A percentile compares a stretch with the other conserved stretches of the same genome.
These are phyloP conservation scores for Xylariaceae sp. DNA, from an alignment of 2,329 filamentous ascomycete genomes.

Conservation along the genomic window DNA sequence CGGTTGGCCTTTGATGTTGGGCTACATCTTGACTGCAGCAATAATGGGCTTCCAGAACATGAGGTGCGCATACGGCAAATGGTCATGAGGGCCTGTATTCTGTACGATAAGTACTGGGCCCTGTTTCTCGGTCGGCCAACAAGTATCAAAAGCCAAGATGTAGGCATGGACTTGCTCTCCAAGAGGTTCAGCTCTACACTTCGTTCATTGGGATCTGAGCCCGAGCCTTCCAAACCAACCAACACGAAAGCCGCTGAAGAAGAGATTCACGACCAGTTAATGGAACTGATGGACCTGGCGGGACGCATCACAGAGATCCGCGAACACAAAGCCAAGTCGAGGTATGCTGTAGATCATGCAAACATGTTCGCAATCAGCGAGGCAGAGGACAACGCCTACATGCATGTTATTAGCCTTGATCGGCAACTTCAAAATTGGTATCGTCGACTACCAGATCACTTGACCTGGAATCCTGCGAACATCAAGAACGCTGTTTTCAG, in stretches of 20 bases:
- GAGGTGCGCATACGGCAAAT: slow-evolving; percentile 13
- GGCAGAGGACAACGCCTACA: not conserved
- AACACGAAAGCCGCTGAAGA: slow-evolving; percentile 4
- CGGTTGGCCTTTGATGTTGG: slow-evolving; percentile 17
- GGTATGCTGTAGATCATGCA: not conserved
- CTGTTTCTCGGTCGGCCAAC: slow-evolving; percentile 15
- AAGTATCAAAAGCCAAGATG: slow-evolving; percentile 11
- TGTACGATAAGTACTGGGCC: slow-evolving; percentile 20
- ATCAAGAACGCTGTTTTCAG: slow-evolving; percentile 12
- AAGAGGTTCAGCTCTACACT: not conserved
- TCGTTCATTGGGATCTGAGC: not conserved
- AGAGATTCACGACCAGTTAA: slow-evolving; percentile 16
- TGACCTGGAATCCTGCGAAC: slow-evolving; percentile 13
- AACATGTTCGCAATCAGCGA: not conserved
- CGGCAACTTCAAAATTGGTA: slow-evolving; percentile 19
- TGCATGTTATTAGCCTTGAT: slow-evolving; percentile 2
- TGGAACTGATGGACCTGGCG: slow-evolving; percentile 16
- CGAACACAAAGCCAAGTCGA: not conserved
- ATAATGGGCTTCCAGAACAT: slow-evolving; percentile 8
- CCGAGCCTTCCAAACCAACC: not conserved
- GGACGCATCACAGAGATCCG: slow-evolving; percentile 7
- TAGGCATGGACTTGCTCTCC: slow-evolving; percentile 4
- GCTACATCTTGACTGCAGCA: slow-evolving; percentile 10
- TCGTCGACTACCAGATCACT: slow-evolving; percentile 11
- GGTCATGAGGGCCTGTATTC: slow-evolving; percentile 17